Conservation (phyloP, 371 early-diverging fungal genomes). For the Syncephalastrum contaminatum region DNA sequence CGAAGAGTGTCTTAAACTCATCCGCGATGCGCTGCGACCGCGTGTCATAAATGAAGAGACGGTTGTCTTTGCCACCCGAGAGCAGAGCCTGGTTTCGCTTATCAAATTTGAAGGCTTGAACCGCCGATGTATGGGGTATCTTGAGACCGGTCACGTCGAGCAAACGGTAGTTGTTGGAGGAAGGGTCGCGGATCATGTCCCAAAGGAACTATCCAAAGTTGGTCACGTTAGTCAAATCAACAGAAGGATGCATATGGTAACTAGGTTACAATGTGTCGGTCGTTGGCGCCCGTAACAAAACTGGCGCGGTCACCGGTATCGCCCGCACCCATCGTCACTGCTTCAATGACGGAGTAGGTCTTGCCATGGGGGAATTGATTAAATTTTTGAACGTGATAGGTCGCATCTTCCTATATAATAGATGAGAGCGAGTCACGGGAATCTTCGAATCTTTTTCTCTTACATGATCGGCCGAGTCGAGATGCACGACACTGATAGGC, state of each 20-base stretch:
- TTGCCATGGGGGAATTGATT: slow-evolving; percentile 29
- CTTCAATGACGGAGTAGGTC: slow-evolving; percentile 19
- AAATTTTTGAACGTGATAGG: slow-evolving; percentile 23
- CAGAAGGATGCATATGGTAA: not conserved
- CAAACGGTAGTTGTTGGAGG: slow-evolving; percentile 11
- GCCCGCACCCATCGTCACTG: slow-evolving; percentile 16
- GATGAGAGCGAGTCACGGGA: not conserved
- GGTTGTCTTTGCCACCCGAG: slow-evolving; percentile 33
- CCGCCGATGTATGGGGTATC: slow-evolving; percentile 25
- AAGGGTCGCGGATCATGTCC: slow-evolving; percentile 9
- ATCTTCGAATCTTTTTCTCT: not conserved
- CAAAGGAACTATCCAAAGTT: slow-evolving; percentile 8
- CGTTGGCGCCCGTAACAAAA: slow-evolving; percentile 39
- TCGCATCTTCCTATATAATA: slow-evolving; percentile 17
- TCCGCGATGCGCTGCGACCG: slow-evolving; percentile 2
- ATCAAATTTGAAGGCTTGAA: slow-evolving; percentile 27
- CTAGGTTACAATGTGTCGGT: slow-evolving; percentile 30
- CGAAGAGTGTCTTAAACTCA: slow-evolving; percentile 1
- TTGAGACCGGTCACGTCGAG: slow-evolving; percentile 11
- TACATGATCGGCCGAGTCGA: slow-evolving; percentile 12
- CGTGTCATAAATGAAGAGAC: slow-evolving; percentile 24
- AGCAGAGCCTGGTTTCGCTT: slow-evolving; percentile 15
- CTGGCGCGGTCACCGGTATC: slow-evolving; percentile 14
- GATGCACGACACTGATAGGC: slow-evolving; percentile 17
- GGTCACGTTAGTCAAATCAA: not conserved